Evolutionary conservation across 1,284 basidiomycete species (phyloP), one percentile per base, ranked within the genome.

Genomic region (Sanguinoderma infundibulare): DNA sequence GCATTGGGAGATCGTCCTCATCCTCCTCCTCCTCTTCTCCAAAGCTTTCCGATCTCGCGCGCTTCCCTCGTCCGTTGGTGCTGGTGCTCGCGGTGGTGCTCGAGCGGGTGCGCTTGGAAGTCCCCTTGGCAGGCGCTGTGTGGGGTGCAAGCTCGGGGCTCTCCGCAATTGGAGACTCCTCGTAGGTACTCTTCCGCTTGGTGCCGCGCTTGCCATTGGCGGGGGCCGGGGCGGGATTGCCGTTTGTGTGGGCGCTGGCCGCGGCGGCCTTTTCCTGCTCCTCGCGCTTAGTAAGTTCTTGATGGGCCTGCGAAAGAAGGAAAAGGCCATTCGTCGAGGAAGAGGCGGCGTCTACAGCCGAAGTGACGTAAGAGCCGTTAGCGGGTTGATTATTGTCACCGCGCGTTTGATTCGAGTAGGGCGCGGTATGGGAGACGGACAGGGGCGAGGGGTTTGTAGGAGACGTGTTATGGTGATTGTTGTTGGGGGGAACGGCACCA

Each of bases 231-330:
- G 53, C 66, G 30, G 55, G 61, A 30, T 63, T 63, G 40, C 64
- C 67, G 60, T 72, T 70, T 46, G 69, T 62, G 49, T 71, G 72
- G n/a, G 70, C 71, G 65, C 60, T 73, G 68, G 64, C 73, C 44
- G 65, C 73, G 53, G 65, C 78, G 47, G 82, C 83, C 59, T 83
- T 82, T 60, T 83, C 82, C 38, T 73, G 69, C n/a, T 67, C 67
- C 72, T 97, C 95, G 26, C 94, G 89, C 80, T 97, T 97, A n/a
- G 94, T 93, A 60, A 98, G 86, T 81, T 98, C 95, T 73, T 97
- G 94, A 72, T 97, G 95, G 24, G 95, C 95, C 75, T 98, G 95
- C 7, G 90, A 92, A 59, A 98, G 87, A 53, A 98, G 81, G 81
- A 96, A 98, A 47, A 98, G 86, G 20, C 96, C 96, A 72, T 96